Base-by-base conservation (phyloP, 768 basidiomycete genomes). In the Exidia glandulosa region DNA sequence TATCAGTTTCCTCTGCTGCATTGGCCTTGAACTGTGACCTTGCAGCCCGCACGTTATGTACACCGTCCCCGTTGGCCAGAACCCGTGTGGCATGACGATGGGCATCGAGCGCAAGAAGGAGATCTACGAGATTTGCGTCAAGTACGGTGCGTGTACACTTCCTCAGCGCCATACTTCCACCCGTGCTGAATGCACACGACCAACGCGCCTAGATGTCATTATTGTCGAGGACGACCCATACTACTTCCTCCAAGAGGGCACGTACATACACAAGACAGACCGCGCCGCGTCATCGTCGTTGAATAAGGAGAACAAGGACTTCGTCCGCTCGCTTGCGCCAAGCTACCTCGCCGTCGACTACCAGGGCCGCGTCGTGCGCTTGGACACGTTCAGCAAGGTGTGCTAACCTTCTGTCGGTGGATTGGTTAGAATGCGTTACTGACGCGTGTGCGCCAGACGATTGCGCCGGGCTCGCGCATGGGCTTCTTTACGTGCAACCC, bases 221-320 rank as follows among this genome's bases (percentile, higher is more conserved):
- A 89, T 89, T 61, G 82, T 86, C 58, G 88, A 91, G 74, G 89
- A 92, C 65, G 89, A 90, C 70, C 89, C 90, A 3, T 90, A 90
- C 70, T 84, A 81, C 71, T 87, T 88, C 73, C 74, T 90, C 27
- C 87, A 89, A 67, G 72, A 82, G 62, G 81, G 79, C 0, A 63
- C 71, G 1, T 89, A 86, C 68, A 66, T 75, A 6, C 78, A 76
- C 4, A 80, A 80, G 62, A 62, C 64, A 30, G 71, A 71, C 32
- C 76, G 73, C 25, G 65, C 16, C 62, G 30, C 50, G 0, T 14
- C 12, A 14, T n/a, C n/a, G n/a, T n/a, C n/a, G n/a, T n/a, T n/a
- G n/a, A 23, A 12, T 23, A 6, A 19, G 12, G 19, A 45, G 19
- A 29, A 14, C 27, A 14, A 27, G 27, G 76, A 75, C 36, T 87